A percentile compares a stretch with the other conserved stretches of the same genome.
Conservation (phyloP, 768 basidiomycete genomes). For the Sistotremastrum suecicum region DNA sequence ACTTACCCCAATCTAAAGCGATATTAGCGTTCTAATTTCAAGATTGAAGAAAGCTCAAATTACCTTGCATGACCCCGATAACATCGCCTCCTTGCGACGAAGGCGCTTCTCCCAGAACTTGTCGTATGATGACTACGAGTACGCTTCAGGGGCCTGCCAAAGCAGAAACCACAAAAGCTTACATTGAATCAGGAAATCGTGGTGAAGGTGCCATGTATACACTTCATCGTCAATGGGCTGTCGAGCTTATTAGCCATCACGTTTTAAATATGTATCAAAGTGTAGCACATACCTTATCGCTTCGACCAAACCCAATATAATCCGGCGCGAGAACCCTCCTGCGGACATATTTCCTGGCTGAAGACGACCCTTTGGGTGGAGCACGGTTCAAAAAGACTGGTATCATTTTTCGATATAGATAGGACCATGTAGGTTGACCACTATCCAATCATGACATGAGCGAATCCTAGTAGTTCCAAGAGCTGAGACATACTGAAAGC, state of each 20-base stretch:
- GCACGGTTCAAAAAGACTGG: conserved; percentile 4
- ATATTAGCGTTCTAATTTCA: background rate
- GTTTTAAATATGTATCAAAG: background rate
- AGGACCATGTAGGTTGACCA: conserved; percentile 5
- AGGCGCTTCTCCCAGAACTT: conserved; percentile 1
- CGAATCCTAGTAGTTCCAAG: background rate
- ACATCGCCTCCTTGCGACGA: background rate
- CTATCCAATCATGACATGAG: background rate
- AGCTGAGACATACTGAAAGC: conserved; percentile 2
- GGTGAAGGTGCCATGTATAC: conserved; percentile 4
- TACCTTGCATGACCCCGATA: conserved; percentile 3
- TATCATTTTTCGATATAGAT: conserved; percentile 5
- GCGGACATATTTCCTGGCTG: conserved; percentile 1
- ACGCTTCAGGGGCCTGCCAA: background rate
- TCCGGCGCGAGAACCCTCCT: conserved; percentile 3
- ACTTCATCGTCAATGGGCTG: conserved; percentile 3
- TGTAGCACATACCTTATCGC: conserved; percentile 1
- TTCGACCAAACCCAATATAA: conserved; percentile 3
- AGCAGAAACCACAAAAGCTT: background rate
- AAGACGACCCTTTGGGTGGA: background rate
- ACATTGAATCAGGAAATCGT: conserved; percentile 3
- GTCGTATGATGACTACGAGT: conserved; percentile 1
- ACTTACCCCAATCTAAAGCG: conserved; percentile 4
- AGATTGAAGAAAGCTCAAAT: background rate
- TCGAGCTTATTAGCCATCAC: background rate